Base-by-base conservation (phyloP, 73 alveolate species). In the Stentor roeselii region DNA sequence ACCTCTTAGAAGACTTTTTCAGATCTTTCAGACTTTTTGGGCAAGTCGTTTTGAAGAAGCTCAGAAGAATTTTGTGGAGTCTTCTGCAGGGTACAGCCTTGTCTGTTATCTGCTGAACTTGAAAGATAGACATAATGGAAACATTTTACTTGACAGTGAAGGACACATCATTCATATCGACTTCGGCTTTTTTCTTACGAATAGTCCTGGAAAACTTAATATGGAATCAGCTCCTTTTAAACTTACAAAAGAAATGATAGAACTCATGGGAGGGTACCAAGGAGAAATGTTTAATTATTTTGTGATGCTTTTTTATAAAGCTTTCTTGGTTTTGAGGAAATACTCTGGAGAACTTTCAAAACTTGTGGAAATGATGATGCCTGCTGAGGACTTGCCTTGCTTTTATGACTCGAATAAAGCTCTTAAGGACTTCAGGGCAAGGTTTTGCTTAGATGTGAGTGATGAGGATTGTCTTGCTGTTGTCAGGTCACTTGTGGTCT, bases 61-160 rank as follows among this genome's bases (percentile, higher is more conserved):
- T 21, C 94, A 98, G 90, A 96, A 92, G 90, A 98, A 98, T 90
- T 98, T 98, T 84, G 95, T 96, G 36, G 99, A 97, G 85, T 92
- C 99, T 58, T 88, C 96, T 78, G 99, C 99, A 3, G 99, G 99
- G 1, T 98, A 98, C 86, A 94, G 99, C 3, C 90, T 97, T 75
- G 89, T 95, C 60, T 93, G 97, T 82, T 97, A 97, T 90, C 86
- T 95, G 83, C 86, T 97, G 75, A 96, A 96, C 86, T 95, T 98
- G 31, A 97, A 97, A 89, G 99, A 98, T 83, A 91, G 99, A 77
- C 99, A 98, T 91, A 98, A 98, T 86, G 99, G 99, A 30, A 98
- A 98, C 83, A 94, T 98, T 32, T 82, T 98, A 91, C 92, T 98
- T 6, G 98, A 95, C 83, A 89, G 93, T 78, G 35, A 87, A 77